Percentiles rank a stretch among this genome's conserved stretches.
phyloP scores from a whole-genome alignment of 345 rosid genomes.

The Anacardium occidentale region DNA sequence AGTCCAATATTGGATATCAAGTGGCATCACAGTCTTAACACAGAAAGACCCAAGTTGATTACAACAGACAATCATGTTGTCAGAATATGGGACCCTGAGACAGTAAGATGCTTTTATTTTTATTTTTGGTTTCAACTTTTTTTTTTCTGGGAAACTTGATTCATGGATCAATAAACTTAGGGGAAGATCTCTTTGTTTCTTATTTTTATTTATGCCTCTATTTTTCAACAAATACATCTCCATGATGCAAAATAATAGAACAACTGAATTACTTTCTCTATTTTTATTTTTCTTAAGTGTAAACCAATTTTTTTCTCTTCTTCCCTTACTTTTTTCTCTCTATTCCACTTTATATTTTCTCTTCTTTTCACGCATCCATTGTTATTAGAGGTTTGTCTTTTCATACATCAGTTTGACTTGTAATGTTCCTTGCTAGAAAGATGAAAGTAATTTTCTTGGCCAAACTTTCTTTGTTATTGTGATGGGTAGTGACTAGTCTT shows the following conservation, averaged over 20 bases:
- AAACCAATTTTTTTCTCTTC: neutral
- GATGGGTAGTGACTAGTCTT: too few species aligned
- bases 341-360: too few species aligned
- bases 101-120: conserved; percentile 39
- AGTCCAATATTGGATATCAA: conserved; percentile 84
- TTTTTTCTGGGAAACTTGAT: conserved; percentile 3
- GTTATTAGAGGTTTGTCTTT: too few species aligned
- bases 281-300: neutral
- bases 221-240: too few species aligned
- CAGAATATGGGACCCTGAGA: conserved; percentile 95
- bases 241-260: neutral
- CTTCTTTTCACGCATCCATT: too few species aligned
- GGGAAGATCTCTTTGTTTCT: neutral
- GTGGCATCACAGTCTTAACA: conserved; percentile 84
- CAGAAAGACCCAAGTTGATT: conserved; percentile 70
- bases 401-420: too few species aligned
- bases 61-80: conserved; percentile 83
- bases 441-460: too few species aligned
- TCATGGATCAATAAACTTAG: neutral
- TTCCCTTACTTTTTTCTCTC: too few species aligned
- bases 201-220: neutral
- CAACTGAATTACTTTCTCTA: too few species aligned
- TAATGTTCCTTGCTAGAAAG: too few species aligned
- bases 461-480: too few species aligned
- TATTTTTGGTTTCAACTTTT: too few species aligned